Evolutionary conservation across 2,329 filamentous ascomycete genomes (phyloP).

Genomic region (Ophiocordyceps sinensis): DNA sequence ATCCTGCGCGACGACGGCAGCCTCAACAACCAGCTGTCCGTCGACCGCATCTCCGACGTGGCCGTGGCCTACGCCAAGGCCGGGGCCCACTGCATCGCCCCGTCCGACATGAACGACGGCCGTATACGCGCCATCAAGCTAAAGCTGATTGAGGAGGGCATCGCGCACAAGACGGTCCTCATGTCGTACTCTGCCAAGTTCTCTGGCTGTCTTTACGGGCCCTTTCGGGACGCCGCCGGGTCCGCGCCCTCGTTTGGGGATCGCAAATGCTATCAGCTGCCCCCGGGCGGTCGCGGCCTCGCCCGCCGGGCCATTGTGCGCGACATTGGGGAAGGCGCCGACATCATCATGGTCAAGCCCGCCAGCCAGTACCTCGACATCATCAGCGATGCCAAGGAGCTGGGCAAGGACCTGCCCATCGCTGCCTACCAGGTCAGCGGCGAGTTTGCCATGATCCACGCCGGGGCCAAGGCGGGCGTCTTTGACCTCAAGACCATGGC

Average conservation of each 20-base stretch:
- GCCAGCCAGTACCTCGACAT: constrained; percentile 94
- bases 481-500: constrained; percentile 93
- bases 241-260: constrained; percentile 87
- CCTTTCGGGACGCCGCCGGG: constrained; percentile 91
- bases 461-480: constrained; percentile 86
- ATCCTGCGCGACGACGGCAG: constrained; percentile 87
- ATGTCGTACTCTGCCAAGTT: constrained; percentile 99
- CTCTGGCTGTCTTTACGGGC: constrained; percentile 88
- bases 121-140: constrained; percentile 95
- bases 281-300: constrained; percentile 79
- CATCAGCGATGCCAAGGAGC: constrained; percentile 90
- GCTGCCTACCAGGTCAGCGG: constrained; percentile 96
- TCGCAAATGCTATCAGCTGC: constrained; percentile 91
- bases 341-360: constrained; percentile 99
- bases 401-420: constrained; percentile 80
- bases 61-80: constrained; percentile 94
- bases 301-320: constrained; percentile 79
- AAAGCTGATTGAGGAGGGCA: constrained; percentile 88
- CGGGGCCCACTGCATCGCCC: constrained; percentile 90
- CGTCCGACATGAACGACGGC: constrained; percentile 98
- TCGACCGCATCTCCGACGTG: constrained; percentile 93
- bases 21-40: constrained; percentile 83
- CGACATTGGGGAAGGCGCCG: constrained; percentile 86
- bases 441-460: constrained; percentile 96
- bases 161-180: constrained; percentile 78